Conservation (phyloP, 805 yeast species). For the Teunomyces funiuensis region DNA sequence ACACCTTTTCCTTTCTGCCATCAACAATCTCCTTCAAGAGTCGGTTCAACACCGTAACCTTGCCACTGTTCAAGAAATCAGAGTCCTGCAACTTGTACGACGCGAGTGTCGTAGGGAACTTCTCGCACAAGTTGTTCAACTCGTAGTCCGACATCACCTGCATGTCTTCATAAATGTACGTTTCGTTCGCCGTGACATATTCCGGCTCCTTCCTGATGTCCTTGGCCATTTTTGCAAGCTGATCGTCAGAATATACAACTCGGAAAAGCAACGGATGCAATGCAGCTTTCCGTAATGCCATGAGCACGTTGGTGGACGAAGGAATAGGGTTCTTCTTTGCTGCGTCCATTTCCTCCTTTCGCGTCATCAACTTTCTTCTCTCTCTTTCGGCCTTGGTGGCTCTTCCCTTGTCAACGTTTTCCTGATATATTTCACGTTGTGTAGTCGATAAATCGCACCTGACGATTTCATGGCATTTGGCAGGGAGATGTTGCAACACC, state of each 20-base stretch:
- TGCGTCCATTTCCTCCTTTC: constrained; percentile 32
- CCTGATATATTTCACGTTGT: constrained; percentile 61
- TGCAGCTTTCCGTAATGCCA: constrained; percentile 90
- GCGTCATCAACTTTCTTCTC: constrained; percentile 37
- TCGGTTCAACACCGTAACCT: constrained; percentile 56
- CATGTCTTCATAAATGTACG: constrained; percentile 90
- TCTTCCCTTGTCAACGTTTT: constrained; percentile 50
- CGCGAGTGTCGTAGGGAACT: constrained; percentile 66
- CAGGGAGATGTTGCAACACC: constrained; percentile 86
- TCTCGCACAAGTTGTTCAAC: constrained; percentile 68
- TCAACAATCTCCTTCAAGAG: constrained; percentile 57
- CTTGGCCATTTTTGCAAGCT: constrained; percentile 64
- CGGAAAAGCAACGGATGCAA: constrained; percentile 89
- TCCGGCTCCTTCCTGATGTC: constrained; percentile 79
- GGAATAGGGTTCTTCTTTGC: constrained; percentile 35
- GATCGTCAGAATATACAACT: constrained; percentile 53
- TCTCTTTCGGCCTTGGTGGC: constrained; percentile 43
- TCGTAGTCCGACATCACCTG: constrained; percentile 91
- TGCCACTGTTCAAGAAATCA: constrained; percentile 70
- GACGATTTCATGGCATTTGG: constrained; percentile 62
- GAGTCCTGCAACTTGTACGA: constrained; percentile 52
- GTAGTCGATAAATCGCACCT: constrained; percentile 60
- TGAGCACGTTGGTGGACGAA: constrained; percentile 67
- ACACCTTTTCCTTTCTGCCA: constrained; percentile 62
- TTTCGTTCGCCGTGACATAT: constrained; percentile 73